Percentiles rank a stretch among this genome's conserved stretches.
phyloP scores from a whole-genome alignment of 352 stramenopile species.

The Halophytophthora batemanensis region DNA sequence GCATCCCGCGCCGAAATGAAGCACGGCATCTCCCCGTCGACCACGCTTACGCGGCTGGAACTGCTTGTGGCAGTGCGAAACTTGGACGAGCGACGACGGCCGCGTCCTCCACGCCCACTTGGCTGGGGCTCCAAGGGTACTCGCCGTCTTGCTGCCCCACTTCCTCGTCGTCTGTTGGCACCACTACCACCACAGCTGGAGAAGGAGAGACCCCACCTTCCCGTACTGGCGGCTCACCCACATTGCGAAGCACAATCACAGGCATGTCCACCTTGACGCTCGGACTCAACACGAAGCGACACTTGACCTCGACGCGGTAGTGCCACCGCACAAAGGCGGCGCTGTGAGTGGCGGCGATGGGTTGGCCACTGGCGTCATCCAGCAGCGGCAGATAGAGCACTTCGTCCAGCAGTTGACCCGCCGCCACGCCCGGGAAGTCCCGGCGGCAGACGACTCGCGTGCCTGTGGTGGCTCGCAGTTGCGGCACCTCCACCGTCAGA shows the following conservation, averaged over 20 bases:
- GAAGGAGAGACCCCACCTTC: not conserved
- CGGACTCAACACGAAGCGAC: conserved; percentile 28
- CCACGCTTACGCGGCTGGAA: conserved; percentile 6
- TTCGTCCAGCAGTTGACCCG: conserved; percentile 24
- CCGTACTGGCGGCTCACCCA: conserved; percentile 10
- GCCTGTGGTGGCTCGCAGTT: conserved; percentile 18
- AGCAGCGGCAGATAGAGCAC: conserved; percentile 24
- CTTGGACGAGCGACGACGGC: conserved; percentile 8
- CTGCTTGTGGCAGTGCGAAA: conserved; percentile 13
- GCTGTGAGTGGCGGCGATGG: conserved; percentile 26
- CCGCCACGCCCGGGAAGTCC: conserved; percentile 22
- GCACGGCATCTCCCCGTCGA: not conserved
- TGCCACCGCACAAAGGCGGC: conserved; percentile 27
- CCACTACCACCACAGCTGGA: conserved; percentile 17
- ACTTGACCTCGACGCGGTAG: conserved; percentile 33
- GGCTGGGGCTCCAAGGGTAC: conserved; percentile 5
- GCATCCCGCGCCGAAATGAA: not conserved
- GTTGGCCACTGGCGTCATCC: conserved; percentile 9
- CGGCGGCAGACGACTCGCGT: conserved; percentile 21
- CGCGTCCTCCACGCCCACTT: conserved; percentile 2
- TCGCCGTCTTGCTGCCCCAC: not conserved
- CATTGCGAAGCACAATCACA: conserved; percentile 23
- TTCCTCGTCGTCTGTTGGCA: conserved; percentile 7
- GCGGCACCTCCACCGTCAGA: conserved; percentile 25
- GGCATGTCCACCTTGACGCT: conserved; percentile 36